A percentile compares a stretch with the other conserved stretches of the same genome.
phyloP scores from a whole-genome alignment of 192 early-diverging fungal species.

The Coemansia sp. region DNA sequence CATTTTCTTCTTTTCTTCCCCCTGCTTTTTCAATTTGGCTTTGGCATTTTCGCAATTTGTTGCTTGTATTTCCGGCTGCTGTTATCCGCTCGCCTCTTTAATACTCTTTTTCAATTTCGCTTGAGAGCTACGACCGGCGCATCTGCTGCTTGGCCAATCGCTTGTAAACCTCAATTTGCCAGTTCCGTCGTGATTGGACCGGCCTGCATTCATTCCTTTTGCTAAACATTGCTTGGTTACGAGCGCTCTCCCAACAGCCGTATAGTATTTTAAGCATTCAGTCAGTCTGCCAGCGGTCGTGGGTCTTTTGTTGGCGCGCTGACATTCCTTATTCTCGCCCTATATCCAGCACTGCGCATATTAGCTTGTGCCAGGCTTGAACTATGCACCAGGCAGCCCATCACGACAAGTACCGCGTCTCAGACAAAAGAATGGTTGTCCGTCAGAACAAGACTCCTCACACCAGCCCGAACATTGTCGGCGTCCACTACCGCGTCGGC shows the following conservation, averaged over 20 bases:
- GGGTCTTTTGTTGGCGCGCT: background rate
- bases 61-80: background rate
- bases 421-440: constrained; percentile 44
- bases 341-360: background rate
- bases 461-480: constrained; percentile 79
- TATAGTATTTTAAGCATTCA: background rate
- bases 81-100: background rate
- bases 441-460: constrained; percentile 45
- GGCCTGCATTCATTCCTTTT: background rate
- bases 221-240: background rate
- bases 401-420: constrained; percentile 52
- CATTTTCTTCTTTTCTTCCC: background rate
- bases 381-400: constrained; percentile 44
- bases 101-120: background rate
- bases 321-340: background rate
- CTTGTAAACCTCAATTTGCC: background rate
- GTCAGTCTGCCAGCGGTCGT: background rate
- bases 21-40: constrained; percentile 4
- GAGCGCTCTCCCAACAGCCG: background rate
- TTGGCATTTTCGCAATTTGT: constrained; percentile 9
- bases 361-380: background rate
- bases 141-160: background rate
- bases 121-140: background rate
- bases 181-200: background rate
- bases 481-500: constrained; percentile 93